Conservation (phyloP, 148 eudicot genomes). For the Drosera capensis region DNA sequence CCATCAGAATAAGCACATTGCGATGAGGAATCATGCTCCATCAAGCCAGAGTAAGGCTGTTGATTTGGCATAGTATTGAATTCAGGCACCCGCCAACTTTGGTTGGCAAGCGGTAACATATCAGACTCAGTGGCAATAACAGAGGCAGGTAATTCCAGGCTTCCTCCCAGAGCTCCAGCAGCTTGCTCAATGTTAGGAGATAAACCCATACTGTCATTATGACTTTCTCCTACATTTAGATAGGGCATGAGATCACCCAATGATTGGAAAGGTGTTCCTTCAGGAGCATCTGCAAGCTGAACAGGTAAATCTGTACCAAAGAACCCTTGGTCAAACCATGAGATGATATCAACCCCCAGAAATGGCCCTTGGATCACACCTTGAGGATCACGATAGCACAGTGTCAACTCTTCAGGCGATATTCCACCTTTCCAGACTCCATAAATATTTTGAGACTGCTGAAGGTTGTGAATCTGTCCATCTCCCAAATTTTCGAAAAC, state of each 20-base stretch:
- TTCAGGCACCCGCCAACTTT: slow-evolving; percentile 47
- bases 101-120: slow-evolving; percentile 18
- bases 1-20: slow-evolving; percentile 29
- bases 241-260: slow-evolving; percentile 86
- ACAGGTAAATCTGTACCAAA: slow-evolving; percentile 77
- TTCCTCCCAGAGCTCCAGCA: slow-evolving; percentile 20
- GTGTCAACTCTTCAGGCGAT: slow-evolving; percentile 61
- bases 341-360: slow-evolving; percentile 85
- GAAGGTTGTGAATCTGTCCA: slow-evolving; percentile 21
- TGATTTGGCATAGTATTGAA: too few relatives aligned
- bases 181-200: slow-evolving; percentile 23
- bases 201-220: slow-evolving; percentile 14
- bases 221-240: slow-evolving; percentile 30
- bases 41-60: too few relatives aligned
- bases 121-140: slow-evolving; percentile 26
- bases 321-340: slow-evolving; percentile 97
- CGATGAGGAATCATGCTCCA: slow-evolving; percentile 24
- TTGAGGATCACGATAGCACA: slow-evolving; percentile 82
- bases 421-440: slow-evolving; percentile 28
- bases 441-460: slow-evolving; percentile 18
- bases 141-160: slow-evolving; percentile 15
- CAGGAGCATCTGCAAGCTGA: slow-evolving; percentile 64
- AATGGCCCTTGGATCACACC: slow-evolving; percentile 94
- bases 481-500: slow-evolving; percentile 24
- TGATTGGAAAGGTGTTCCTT: slow-evolving; percentile 45